Evolutionary conservation across 495 filamentous ascomycete genomes (phyloP), one percentile per base, ranked within the genome.

Genomic region (Daldinia grandis): DNA sequence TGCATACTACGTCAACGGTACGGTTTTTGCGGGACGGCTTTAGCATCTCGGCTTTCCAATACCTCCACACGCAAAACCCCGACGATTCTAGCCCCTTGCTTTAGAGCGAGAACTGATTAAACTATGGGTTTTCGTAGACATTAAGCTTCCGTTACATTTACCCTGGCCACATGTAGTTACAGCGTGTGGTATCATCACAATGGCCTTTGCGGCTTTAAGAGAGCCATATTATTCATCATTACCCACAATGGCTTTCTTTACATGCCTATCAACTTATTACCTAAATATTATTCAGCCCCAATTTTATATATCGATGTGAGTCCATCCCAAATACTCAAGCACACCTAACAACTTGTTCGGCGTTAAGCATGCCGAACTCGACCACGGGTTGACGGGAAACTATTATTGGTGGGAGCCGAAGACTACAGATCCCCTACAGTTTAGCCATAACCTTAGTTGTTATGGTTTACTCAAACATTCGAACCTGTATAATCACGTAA

Each of bases 21-120:
- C n/a, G 50, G 24, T 24, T 27, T 44, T 53, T 68, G 24, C 24
- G 49, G 49, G 15, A 53, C 49, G 49, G 49, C 10, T 21, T 53
- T 53, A 53, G 49, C 25, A 53, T 53, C 49, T 53, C 49, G 49
- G 49, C 25, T 53, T 53, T 53, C 14, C 5, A 53, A 24, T 53
- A 53, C 17, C 42, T 47, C 42, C 17, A 47, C 4, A 21, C 1
- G 42, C 4, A 47, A 12, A 47, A 47, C 2, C 8, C 42, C 42
- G 42, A 47, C 21, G 8, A 47, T 24, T 47, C n/a, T 47, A 21
- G 42, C 42, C 17, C 42, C 42, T 47, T 47, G 3, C 42, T 19
- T 4, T 19, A 17, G 17, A 24, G 17, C 1, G 17, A 47, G 17
- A 44, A 2, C 6, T 19, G 15, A 47, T 19, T 9, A 47, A 44